Evolutionary conservation across 805 yeast species (phyloP).

Genomic region (Schwanniomyces occidentalis): DNA sequence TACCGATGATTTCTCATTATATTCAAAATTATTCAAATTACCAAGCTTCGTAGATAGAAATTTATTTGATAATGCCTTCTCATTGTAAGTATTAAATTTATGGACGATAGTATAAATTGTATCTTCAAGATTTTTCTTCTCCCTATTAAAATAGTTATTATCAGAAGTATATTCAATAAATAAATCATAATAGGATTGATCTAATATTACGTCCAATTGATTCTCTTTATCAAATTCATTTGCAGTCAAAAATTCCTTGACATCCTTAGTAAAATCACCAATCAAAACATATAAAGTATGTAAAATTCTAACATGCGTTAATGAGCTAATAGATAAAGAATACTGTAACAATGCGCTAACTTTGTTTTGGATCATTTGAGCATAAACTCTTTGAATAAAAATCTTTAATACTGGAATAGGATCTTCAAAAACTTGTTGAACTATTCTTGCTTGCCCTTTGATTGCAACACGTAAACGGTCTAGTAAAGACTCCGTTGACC

Average conservation of each 20-base stretch:
- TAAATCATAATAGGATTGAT: conserved; percentile 69
- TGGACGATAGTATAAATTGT: conserved; percentile 47
- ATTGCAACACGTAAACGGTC: conserved; percentile 57
- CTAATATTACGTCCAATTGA: conserved; percentile 53
- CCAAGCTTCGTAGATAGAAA: conserved; percentile 33
- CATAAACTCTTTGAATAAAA: conserved; percentile 74
- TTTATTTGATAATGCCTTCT: conserved; percentile 34
- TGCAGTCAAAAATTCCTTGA: conserved; percentile 58
- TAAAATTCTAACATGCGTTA: conserved; percentile 75
- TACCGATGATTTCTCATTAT: conserved; percentile 13
- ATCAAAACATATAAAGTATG: conserved; percentile 64
- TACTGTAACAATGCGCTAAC: conserved; percentile 58
- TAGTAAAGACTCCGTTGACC: conserved; percentile 51
- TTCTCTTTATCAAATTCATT: conserved; percentile 49
- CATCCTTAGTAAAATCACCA: conserved; percentile 59
- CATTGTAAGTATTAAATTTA: conserved; percentile 42
- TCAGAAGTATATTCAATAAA: conserved; percentile 70
- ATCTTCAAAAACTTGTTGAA: conserved; percentile 69
- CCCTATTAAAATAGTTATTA: conserved; percentile 67
- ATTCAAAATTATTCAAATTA: conserved; percentile 31
- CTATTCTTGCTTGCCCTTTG: conserved; percentile 70
- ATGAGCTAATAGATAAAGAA: conserved; percentile 60
- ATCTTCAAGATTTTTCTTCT: conserved; percentile 65
- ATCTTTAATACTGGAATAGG: conserved; percentile 67
- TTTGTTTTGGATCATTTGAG: conserved; percentile 62